Evolutionary conservation across 371 early-diverging fungal species (phyloP).

Genomic region (Zychaea mexicana): DNA sequence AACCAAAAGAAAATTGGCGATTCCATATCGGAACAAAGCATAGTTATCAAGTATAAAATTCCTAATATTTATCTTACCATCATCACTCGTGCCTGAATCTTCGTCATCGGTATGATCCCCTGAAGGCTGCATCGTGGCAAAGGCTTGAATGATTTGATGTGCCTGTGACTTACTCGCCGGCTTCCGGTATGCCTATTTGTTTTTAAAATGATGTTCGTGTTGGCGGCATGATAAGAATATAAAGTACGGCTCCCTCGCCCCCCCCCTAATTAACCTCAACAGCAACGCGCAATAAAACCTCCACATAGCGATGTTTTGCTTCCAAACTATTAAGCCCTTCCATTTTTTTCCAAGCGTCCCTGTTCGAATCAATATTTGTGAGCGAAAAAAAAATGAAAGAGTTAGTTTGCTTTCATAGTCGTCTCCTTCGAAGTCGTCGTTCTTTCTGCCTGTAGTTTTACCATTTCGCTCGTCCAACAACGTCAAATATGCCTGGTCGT

Average conservation of each 20-base stretch:
- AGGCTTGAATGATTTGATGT: conserved; percentile 48
- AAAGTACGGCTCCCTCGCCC: neutral
- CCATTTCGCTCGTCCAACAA: conserved; percentile 54
- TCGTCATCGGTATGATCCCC: conserved; percentile 17
- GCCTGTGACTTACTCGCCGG: conserved; percentile 44
- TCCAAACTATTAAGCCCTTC: conserved; percentile 22
- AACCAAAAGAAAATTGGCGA: neutral
- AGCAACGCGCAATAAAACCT: conserved; percentile 26
- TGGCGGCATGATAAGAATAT: too few species aligned
- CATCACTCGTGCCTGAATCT: neutral
- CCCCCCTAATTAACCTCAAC: conserved; percentile 17
- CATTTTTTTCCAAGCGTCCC: conserved; percentile 32
- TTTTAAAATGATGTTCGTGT: neutral
- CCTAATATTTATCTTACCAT: too few species aligned
- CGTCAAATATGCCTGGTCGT: conserved; percentile 52
- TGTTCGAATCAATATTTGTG: neutral
- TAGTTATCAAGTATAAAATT: too few species aligned
- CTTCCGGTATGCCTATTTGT: conserved; percentile 37
- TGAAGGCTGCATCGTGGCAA: conserved; percentile 30
- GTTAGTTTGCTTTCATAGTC: neutral
- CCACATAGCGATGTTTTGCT: conserved; percentile 37
- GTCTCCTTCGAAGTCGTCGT: neutral
- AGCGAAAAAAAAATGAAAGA: neutral
- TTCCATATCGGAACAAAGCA: neutral
- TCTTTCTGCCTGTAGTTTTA: conserved; percentile 18